A percentile compares a stretch with the other conserved stretches of the same genome.
Conservation (phyloP, 176 grass and related monocot genomes). For the Avena atlantica region DNA sequence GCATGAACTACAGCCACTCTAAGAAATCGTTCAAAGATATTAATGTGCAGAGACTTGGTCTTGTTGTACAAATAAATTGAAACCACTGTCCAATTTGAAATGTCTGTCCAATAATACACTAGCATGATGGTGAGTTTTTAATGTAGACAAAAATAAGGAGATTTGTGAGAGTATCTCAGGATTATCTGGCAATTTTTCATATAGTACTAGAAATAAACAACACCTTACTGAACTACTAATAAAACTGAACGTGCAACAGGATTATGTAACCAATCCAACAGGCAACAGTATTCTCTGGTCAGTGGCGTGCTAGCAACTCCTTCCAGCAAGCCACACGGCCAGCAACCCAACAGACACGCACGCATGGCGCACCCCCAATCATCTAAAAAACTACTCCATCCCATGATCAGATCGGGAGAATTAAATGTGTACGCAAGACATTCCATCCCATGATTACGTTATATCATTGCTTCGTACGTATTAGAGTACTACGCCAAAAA, state of each 20-base stretch:
- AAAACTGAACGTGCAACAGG: neutral
- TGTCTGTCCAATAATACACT: too few species aligned
- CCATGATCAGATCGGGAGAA: neutral
- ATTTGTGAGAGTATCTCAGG: too few species aligned
- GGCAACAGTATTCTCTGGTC: neutral
- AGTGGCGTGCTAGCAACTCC: slow-evolving; percentile 1
- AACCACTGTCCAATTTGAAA: too few species aligned
- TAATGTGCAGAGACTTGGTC: too few species aligned
- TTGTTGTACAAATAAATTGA: too few species aligned
- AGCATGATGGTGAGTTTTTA: too few species aligned
- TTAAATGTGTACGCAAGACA: slow-evolving; percentile 25
- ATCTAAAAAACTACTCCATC: neutral
- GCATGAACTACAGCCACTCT: neutral
- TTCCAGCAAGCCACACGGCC: neutral
- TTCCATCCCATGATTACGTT: neutral
- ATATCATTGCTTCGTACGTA: slow-evolving; percentile 34
- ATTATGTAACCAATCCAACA: neutral
- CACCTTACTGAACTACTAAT: too few species aligned
- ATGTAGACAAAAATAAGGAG: too few species aligned
- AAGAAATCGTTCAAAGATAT: too few species aligned
- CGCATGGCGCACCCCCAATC: neutral
- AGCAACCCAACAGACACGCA: neutral
- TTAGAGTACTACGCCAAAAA: slow-evolving; percentile 5
- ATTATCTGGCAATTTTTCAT: too few species aligned
- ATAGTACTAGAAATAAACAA: too few species aligned